Evolutionary conservation across 371 early-diverging fungal genomes (phyloP), one percentile per base, ranked within the genome.

Genomic region (Circinella minor): DNA sequence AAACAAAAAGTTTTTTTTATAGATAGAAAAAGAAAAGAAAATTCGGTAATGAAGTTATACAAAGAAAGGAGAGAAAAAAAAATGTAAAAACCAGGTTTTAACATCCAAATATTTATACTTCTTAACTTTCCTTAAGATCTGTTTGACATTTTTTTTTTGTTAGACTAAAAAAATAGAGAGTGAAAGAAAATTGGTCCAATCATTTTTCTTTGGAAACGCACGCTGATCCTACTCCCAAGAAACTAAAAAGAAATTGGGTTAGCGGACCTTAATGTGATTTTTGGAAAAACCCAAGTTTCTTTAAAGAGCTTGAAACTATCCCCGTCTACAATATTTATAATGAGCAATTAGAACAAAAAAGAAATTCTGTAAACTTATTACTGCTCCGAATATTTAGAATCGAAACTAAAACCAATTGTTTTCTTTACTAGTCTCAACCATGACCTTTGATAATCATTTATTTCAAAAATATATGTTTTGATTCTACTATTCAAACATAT

Each of bases 81-180:
- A 57, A 57, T 37, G 34, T 57, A 27, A 11, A 51, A 51, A 51
- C n/a, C 14, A 27, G 57, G 57, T 2, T 27, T 34, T 57, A 37
- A 8, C 51, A 51, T 8, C 57, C 20, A 18, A 57, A n/a, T 57
- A 57, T 57, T 57, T 57, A 57, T 57, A 57, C 57, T 11, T 57
- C 14, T 18, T 18, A n/a, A n/a, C 18, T 11, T 18, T 10, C 57
- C 7, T 6, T 6, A n/a, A 27, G 7, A 57, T 57, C 27, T 27
- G 57, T 57, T 57, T 57, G 57, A 57, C 57, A 27, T 57, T 57
- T 55, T 55, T 55, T 55, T 55, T 55, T 55, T 18, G 27, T 11
- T 57, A 57, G 27, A 18, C 57, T 57, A 57, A 34, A 57, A 18
- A n/a, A 27, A 43, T 9, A 43, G 11, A 43, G 43, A 43, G 11